phyloP scores from a whole-genome alignment of 2,329 filamentous ascomycete genomes.

The Penicillium freii region DNA sequence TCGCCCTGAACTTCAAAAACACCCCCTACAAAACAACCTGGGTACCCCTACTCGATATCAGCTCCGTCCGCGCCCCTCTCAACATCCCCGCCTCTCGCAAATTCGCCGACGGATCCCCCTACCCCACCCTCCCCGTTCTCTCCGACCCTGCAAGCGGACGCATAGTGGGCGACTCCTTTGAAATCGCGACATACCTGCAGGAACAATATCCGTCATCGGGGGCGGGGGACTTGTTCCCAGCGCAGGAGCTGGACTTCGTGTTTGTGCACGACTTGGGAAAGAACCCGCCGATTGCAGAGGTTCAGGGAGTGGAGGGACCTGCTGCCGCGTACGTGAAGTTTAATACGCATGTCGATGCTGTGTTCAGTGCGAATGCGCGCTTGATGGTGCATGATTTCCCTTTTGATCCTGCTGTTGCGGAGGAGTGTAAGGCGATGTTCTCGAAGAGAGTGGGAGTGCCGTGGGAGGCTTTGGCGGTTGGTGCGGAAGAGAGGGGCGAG shows the following conservation, averaged over 20 bases:
- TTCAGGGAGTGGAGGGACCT: background rate
- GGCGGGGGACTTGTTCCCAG: constrained; percentile 51
- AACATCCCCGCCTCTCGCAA: constrained; percentile 53
- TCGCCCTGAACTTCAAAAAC: constrained; percentile 52
- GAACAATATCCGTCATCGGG: constrained; percentile 48
- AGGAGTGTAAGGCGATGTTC: constrained; percentile 49
- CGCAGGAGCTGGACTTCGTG: constrained; percentile 43
- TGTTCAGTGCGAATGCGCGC: constrained; percentile 49
- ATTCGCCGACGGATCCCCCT: constrained; percentile 53
- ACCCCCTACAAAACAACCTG: constrained; percentile 52
- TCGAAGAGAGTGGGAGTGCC: constrained; percentile 46
- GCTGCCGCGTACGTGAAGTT: constrained; percentile 48
- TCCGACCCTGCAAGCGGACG: constrained; percentile 43
- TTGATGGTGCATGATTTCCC: constrained; percentile 48
- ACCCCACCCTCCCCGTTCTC: constrained; percentile 53
- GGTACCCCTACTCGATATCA: constrained; percentile 55
- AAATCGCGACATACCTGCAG: constrained; percentile 63
- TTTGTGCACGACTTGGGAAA: constrained; percentile 17
- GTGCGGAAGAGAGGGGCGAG: constrained; percentile 42
- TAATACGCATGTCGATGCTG: constrained; percentile 55
- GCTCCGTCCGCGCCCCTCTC: constrained; percentile 49
- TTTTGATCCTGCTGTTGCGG: constrained; percentile 51
- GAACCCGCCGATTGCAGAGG: background rate
- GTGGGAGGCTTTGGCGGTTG: constrained; percentile 42
- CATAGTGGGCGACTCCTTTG: constrained; percentile 62